Evolutionary conservation across 1,139 yeast species (phyloP), one percentile per base, ranked within the genome.

Genomic region (Geotrichum fermentans): DNA sequence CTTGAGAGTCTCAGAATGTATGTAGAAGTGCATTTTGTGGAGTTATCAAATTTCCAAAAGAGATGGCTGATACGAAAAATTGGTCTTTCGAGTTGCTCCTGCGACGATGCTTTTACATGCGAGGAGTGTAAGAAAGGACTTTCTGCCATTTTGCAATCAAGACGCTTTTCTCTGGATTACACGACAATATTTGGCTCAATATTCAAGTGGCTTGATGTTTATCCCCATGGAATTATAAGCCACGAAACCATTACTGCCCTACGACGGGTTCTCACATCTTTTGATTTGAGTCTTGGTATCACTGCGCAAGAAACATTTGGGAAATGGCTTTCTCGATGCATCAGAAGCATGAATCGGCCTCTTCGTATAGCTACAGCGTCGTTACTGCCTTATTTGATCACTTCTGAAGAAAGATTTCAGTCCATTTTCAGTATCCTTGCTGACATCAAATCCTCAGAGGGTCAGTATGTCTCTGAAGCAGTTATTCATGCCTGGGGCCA

Each of bases 401-500:
- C 40, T 49, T 49, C 38, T 41, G 45, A n/a, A 56, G 55, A 22
- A 20, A 41, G 43, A n/a, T 30, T 34, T n/a, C 29, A 38, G 29
- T 39, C 33, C 14, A 44, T 42, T 21, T 30, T 43, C 18, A 32
- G 32, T 11, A 21, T 43, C 14, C 22, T 48, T 2, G 33, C 53
- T 5, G 66, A 63, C 20, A 61, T 76, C 44, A 66, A 66, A 20
- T 72, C 72, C 45, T 59, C 65, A 17, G 38, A 40, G 13, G 46
- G 45, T 20, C 20, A 62, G 4, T 74, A 78, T 58, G 64, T 82
- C 41, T 80, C 78, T 7, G 95, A 86, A 60, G 76, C 88, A 0
- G 75, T 82, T 0, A 71, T 83, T 2, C 67, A 73, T 57, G 73
- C 83, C 0, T 75, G 85, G 70, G 78, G 82, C 1, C 83, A 79